A percentile compares a stretch with the other conserved stretches of the same genome.
Evolutionary conservation across 1,284 basidiomycete genomes (phyloP).

Genomic region (Gomphus bonarii): DNA sequence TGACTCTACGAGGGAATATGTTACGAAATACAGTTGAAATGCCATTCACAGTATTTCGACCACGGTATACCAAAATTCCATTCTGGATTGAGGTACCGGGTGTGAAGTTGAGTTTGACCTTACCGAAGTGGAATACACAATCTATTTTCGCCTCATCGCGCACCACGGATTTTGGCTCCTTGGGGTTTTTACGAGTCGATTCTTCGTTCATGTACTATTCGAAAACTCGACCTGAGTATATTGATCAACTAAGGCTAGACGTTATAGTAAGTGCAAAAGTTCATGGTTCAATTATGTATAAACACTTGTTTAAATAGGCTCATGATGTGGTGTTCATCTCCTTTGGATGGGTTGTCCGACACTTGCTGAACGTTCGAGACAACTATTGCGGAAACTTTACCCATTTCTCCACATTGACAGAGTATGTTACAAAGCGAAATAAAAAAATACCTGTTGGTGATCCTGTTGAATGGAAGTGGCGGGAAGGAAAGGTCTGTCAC

Average conservation of each 20-base stretch:
- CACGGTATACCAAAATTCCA: slow-evolving; percentile 56
- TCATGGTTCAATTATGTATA: neutral
- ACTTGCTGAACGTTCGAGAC: slow-evolving; percentile 79
- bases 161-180: slow-evolving; percentile 42
- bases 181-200: slow-evolving; percentile 47
- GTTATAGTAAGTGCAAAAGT: slow-evolving; percentile 42
- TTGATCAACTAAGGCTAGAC: slow-evolving; percentile 69
- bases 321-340: slow-evolving; percentile 54
- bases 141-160: slow-evolving; percentile 48
- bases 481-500: slow-evolving; percentile 54
- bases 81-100: slow-evolving; percentile 59
- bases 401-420: slow-evolving; percentile 77
- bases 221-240: slow-evolving; percentile 52
- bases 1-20: slow-evolving; percentile 53
- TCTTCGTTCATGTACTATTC: slow-evolving; percentile 71
- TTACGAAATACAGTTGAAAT: slow-evolving; percentile 47
- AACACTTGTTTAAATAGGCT: slow-evolving; percentile 25
- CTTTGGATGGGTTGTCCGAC: slow-evolving; percentile 79
- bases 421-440: slow-evolving; percentile 66
- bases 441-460: slow-evolving; percentile 61
- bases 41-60: slow-evolving; percentile 62
- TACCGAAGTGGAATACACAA: slow-evolving; percentile 86
- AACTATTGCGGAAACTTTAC: slow-evolving; percentile 92
- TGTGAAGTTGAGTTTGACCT: slow-evolving; percentile 44
- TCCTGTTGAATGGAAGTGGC: slow-evolving; percentile 69